Base-by-base conservation (phyloP, 352 stramenopile species). In the Poterioochromonas sp. region DNA sequence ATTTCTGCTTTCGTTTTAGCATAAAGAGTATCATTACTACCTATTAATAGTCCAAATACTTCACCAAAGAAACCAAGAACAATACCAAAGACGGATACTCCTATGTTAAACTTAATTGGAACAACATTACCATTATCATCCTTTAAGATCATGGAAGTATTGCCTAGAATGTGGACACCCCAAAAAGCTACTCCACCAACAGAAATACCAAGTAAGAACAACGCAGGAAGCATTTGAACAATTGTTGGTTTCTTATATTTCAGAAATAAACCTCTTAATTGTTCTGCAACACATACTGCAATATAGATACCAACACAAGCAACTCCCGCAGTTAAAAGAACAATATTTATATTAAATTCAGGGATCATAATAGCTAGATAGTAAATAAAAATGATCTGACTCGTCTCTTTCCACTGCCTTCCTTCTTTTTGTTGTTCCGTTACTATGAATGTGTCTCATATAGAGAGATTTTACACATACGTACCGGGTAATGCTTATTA, bases 1-100 rank as follows among this genome's bases (percentile, higher is more conserved):
- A 74, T 51, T n/a, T 74, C 65, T 18, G 35, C 20, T 39, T 54
- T 51, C 5, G 3, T 54, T n/a, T 74, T 74, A 12, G 39, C n/a
- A 39, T 35, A 74, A 11, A 74, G 1, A 3, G 22, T 2, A 54
- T 74, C 65, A 12, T 40, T 37, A 0, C 37, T 51, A 11, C 11
- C 63, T 5, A 73, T 73, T 5, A 47, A 26, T 32, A 47, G 11
- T 3, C 63, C 35, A n/a, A n/a, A n/a, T n/a, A n/a, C n/a, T n/a
- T n/a, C n/a, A 44, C 11, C 15, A 40, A 20, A 47, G 20, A 40
- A 8, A 15, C 2, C 12, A 1, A 73, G 8, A 5, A 73, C 12
- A 11, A 40, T 12, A 8, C 8, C 29, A 32, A 73, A 41, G 8
- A 73, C 5, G 2, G 63, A 73, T 29, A 49, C 32, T 32, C 63